A percentile compares a stretch with the other conserved stretches of the same genome.
Conservation (phyloP, 2,329 filamentous ascomycete genomes). For the Fusarium nisikadoi region DNA sequence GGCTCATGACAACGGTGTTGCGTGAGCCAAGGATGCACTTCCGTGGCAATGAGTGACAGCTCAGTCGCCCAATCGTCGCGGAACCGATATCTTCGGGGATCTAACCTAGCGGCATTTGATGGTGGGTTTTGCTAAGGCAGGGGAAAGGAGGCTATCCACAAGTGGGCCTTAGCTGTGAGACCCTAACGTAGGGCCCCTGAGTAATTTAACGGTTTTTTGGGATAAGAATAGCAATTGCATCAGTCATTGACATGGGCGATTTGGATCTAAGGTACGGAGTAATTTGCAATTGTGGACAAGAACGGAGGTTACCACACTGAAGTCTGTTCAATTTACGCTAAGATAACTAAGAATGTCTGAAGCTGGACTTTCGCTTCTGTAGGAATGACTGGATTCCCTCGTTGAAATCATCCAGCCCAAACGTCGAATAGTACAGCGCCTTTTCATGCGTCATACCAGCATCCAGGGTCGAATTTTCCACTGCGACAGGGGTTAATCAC, state of each 20-base stretch:
- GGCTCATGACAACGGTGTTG: neutral
- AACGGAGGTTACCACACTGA: neutral
- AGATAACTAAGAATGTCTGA: constrained; percentile 17
- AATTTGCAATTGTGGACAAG: neutral
- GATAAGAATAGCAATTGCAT: neutral
- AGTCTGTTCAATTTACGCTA: too few species aligned
- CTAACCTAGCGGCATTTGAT: neutral
- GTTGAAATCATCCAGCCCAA: constrained; percentile 25
- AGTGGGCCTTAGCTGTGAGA: neutral
- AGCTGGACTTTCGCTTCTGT: constrained; percentile 12
- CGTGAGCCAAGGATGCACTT: neutral
- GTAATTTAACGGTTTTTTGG: neutral
- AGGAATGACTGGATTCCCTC: constrained; percentile 31
- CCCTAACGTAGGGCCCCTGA: neutral
- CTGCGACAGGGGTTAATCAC: constrained; percentile 6
- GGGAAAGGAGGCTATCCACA: constrained; percentile 7
- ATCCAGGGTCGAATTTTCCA: constrained; percentile 14
- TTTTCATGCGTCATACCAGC: constrained; percentile 33
- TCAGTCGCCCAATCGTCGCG: neutral
- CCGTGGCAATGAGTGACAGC: neutral
- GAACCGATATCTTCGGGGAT: neutral
- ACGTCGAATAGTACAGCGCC: constrained; percentile 30
- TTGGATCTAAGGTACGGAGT: neutral
- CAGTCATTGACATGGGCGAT: neutral
- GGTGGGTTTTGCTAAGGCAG: neutral